Conservation (phyloP, 257 asterid genomes). For the Avicennia marina region DNA sequence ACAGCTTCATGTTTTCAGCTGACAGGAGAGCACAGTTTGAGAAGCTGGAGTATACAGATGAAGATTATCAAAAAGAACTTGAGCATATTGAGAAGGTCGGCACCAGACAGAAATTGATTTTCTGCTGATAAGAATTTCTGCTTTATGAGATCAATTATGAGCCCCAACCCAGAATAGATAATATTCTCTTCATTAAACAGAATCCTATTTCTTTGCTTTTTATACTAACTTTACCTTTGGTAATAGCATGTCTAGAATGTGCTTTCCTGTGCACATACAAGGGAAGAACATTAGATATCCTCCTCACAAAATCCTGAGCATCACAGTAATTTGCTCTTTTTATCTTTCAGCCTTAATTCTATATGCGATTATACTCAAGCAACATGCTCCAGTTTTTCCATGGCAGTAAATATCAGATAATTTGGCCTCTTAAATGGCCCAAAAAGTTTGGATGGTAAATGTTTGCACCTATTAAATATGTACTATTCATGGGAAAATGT, state of each 20-base stretch:
- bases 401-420: background rate
- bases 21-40: conserved; percentile 99
- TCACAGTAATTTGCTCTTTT: background rate
- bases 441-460: too few relatives aligned
- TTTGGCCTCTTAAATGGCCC: background rate
- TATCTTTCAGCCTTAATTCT: background rate
- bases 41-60: conserved; percentile 87
- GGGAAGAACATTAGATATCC: background rate
- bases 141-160: background rate
- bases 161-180: background rate
- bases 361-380: background rate
- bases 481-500: too few relatives aligned
- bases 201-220: background rate
- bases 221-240: too few relatives aligned
- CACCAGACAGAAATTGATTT: background rate
- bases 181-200: background rate
- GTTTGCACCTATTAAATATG: too few relatives aligned
- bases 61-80: conserved; percentile 94
- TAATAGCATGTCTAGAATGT: too few relatives aligned
- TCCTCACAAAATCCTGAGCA: background rate
- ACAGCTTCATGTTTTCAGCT: conserved; percentile 46
- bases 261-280: too few relatives aligned
- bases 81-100: conserved; percentile 94
- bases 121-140: conserved; percentile 2
- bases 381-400: background rate